Evolutionary conservation across 2,329 filamentous ascomycete genomes (phyloP).

Genomic region (Fusarium humuli): DNA sequence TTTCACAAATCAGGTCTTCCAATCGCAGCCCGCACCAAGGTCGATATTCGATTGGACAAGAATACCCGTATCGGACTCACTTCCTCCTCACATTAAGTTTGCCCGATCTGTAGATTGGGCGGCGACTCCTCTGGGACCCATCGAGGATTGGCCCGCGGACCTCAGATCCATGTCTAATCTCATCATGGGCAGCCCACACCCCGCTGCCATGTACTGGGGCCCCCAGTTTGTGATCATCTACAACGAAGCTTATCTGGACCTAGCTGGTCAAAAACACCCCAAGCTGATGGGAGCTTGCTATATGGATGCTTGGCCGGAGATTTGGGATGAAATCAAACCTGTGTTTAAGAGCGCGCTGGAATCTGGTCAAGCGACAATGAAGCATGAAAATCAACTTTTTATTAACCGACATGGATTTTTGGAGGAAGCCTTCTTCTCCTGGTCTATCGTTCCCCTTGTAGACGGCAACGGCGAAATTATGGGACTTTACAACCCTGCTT

Average conservation of each 20-base stretch:
- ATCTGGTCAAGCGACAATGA: conserved; percentile 84
- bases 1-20: conserved; percentile 57
- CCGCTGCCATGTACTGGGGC: conserved; percentile 84
- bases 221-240: conserved; percentile 75
- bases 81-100: conserved; percentile 79
- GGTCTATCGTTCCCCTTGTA: conserved; percentile 83
- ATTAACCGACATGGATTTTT: conserved; percentile 75
- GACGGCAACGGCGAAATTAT: conserved; percentile 79
- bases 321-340: conserved; percentile 77
- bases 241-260: conserved; percentile 77
- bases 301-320: conserved; percentile 75
- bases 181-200: conserved; percentile 82
- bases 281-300: conserved; percentile 79
- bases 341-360: conserved; percentile 75
- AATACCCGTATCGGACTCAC: conserved; percentile 69
- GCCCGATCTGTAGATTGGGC: conserved; percentile 79
- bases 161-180: conserved; percentile 83
- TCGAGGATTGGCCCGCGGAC: conserved; percentile 78
- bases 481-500: conserved; percentile 82
- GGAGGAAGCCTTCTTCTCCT: conserved; percentile 86
- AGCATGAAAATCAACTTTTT: conserved; percentile 83
- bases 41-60: conserved; percentile 86
- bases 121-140: conserved; percentile 77
- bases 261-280: conserved; percentile 83
- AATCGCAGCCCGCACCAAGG: conserved; percentile 48